Conservation (phyloP, 192 early-diverging fungal genomes). For the Phlyctochytrium arcticum region DNA sequence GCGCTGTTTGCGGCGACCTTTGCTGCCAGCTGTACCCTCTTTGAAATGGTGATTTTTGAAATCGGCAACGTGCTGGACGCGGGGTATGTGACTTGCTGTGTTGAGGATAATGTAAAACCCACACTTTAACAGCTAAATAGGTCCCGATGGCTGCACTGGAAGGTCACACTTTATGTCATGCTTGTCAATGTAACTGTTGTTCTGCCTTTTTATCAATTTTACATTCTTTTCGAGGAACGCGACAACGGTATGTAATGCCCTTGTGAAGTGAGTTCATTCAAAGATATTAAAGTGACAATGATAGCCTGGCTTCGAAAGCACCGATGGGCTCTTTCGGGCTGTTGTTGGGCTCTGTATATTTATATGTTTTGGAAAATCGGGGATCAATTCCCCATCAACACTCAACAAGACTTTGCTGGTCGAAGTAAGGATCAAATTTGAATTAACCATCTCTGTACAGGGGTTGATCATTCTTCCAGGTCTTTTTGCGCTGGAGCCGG, state of each 20-base stretch:
- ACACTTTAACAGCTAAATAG: constrained; percentile 27
- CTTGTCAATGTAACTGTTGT: constrained; percentile 65
- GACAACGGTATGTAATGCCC: constrained; percentile 2
- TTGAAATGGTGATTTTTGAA: constrained; percentile 80
- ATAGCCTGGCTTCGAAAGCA: constrained; percentile 13
- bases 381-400: constrained; percentile 29
- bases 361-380: constrained; percentile 32
- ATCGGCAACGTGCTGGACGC: constrained; percentile 55
- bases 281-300: neutral
- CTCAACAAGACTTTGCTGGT: neutral
- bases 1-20: constrained; percentile 74
- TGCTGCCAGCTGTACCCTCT: constrained; percentile 69
- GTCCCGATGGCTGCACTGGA: constrained; percentile 73
- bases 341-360: constrained; percentile 28
- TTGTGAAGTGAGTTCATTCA: neutral
- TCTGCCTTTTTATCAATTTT: constrained; percentile 74
- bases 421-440: neutral
- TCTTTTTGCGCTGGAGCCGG: constrained; percentile 33
- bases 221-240: constrained; percentile 50
- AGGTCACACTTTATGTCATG: constrained; percentile 61
- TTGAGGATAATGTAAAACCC: neutral
- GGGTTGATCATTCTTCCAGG: neutral
- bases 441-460: neutral
- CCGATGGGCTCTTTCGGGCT: constrained; percentile 12
- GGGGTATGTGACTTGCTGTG: constrained; percentile 5